A percentile compares a stretch with the other conserved stretches of the same genome.
Conservation (phyloP, 768 basidiomycete genomes). For the Scleroderma bovista region DNA sequence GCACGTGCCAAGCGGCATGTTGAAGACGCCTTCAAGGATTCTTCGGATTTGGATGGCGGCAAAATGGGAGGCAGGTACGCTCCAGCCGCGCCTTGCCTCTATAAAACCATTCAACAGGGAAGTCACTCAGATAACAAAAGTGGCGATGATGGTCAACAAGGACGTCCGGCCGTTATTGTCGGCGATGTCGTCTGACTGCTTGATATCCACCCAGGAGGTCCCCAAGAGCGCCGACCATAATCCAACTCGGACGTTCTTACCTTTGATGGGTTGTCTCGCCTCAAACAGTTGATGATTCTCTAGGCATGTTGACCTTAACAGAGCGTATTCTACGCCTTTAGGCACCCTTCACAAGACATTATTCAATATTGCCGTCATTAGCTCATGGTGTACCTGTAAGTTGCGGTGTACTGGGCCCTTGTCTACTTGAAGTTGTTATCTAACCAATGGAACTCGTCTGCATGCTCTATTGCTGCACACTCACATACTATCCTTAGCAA, state of each 20-base stretch:
- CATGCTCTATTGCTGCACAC: no score
- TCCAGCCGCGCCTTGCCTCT: not conserved
- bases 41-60: slow-evolving; percentile 73
- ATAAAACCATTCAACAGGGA: slow-evolving; percentile 1
- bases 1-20: slow-evolving; percentile 83
- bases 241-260: slow-evolving; percentile 83
- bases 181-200: slow-evolving; percentile 69
- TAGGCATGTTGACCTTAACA: slow-evolving; percentile 86
- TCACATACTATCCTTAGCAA: no score
- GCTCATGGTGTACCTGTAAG: no score
- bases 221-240: slow-evolving; percentile 88
- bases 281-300: slow-evolving; percentile 10
- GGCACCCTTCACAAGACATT: slow-evolving; percentile 84
- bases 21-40: slow-evolving; percentile 74
- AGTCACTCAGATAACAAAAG: slow-evolving; percentile 73
- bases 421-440: no score
- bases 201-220: slow-evolving; percentile 91
- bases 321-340: slow-evolving; percentile 75
- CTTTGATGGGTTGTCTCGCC: slow-evolving; percentile 58
- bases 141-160: slow-evolving; percentile 88
- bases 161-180: slow-evolving; percentile 79
- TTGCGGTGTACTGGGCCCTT: no score
- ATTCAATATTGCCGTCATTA: slow-evolving; percentile 87
- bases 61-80: slow-evolving; percentile 88
- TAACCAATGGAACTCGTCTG: no score